A percentile compares a stretch with the other conserved stretches of the same genome.
These are phyloP conservation scores for Candida methanosorbosa DNA, from an alignment of 805 yeast genomes.

Conservation along the genomic window DNA sequence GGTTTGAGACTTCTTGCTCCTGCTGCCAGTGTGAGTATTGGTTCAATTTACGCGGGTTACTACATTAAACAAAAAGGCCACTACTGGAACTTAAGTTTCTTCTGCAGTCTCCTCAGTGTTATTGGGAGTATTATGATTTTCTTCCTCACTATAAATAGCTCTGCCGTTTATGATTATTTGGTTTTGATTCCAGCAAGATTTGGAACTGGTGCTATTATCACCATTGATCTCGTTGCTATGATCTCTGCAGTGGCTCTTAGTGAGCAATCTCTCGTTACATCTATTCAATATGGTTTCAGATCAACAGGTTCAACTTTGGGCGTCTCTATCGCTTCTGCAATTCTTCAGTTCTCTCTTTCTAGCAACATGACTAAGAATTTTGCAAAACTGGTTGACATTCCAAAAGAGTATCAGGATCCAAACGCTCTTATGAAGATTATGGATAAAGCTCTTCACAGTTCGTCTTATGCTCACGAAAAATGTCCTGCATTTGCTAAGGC, in stretches of 20 bases:
- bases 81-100: no score
- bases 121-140: no score
- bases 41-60: no score
- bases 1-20: no score
- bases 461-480: no score
- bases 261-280: constrained; percentile 78
- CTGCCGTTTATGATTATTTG: constrained; percentile 33
- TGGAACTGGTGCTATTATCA: constrained; percentile 59
- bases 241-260: constrained; percentile 65
- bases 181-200: constrained; percentile 48
- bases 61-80: no score
- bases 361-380: constrained; percentile 8
- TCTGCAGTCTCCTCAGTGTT: no score
- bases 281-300: constrained; percentile 72
- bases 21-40: no score
- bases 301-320: constrained; percentile 50
- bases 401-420: constrained; percentile 8
- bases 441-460: no score
- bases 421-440: constrained; percentile 6
- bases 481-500: no score
- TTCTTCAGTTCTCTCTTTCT: constrained; percentile 26
- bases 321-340: constrained; percentile 40
- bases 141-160: no score
- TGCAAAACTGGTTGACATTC: constrained; percentile 7
- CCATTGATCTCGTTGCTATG: constrained; percentile 65